Conservation (phyloP, 1,284 basidiomycete genomes). For the Ganoderma leucocontextum region DNA sequence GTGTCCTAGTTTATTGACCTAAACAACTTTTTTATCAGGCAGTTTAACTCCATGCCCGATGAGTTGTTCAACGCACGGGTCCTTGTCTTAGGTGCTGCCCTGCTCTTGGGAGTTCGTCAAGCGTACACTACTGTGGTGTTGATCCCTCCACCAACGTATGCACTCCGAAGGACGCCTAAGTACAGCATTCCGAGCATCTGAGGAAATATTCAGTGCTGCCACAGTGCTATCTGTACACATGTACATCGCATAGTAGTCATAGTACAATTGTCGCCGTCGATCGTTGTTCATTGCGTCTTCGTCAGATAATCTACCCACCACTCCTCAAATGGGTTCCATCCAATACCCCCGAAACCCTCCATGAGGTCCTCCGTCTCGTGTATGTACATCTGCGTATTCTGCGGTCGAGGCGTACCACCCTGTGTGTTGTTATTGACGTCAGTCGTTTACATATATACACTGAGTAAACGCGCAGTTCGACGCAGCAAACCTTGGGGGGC, state of each 20-base stretch:
- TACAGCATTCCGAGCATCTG: no score
- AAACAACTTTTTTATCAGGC: no score
- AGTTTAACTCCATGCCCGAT: no score
- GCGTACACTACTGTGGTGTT: no score
- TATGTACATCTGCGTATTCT: constrained; percentile 71
- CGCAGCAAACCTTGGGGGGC: constrained; percentile 53
- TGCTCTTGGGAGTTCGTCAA: no score
- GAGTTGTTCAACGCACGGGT: no score
- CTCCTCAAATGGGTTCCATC: constrained; percentile 72
- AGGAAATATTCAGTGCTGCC: neutral
- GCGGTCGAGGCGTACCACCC: constrained; percentile 63
- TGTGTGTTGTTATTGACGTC: constrained; percentile 25
- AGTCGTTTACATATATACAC: neutral
- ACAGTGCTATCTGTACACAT: neutral
- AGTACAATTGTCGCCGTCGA: neutral
- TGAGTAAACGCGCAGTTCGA: neutral
- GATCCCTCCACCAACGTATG: no score
- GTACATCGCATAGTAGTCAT: neutral
- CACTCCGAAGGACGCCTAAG: no score
- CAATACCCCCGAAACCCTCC: constrained; percentile 63
- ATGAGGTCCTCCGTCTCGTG: constrained; percentile 69
- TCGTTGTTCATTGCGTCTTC: constrained; percentile 11
- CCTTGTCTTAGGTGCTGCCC: no score
- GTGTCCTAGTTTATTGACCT: no score
- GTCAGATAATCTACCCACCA: constrained; percentile 69